Base-by-base conservation (phyloP, 192 early-diverging fungal species). In the Linnemannia exigua region DNA sequence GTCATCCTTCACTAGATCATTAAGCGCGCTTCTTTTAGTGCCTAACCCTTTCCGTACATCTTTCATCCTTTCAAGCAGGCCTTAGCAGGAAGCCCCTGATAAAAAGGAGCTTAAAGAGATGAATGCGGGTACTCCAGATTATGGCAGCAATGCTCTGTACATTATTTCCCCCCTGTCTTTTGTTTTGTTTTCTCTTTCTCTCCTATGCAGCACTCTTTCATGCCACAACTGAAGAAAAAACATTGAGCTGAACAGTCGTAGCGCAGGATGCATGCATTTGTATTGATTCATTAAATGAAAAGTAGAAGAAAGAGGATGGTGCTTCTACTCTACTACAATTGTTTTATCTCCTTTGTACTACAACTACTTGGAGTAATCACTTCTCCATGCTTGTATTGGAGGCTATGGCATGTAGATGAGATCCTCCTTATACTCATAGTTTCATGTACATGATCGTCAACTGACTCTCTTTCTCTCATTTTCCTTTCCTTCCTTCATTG, bases 1-100 rank as follows among this genome's bases (percentile, higher is more conserved):
- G 82, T 84, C 82, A 84, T 84, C 9, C 19, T n/a, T 15, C 25
- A 47, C 48, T 71, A 75, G 69, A 41, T 41, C 46, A 36, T 72
- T 33, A 25, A 31, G 48, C 8, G 2, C 38, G 16, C 67, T 22
- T 38, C 37, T 17, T 22, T 6, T 68, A 8, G 54, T 12, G 25
- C 5, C 25, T 22, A 2, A 28, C 22, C 2, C 25, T 61, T 28
- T 28, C 6, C 22, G 4, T 9, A 25, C 52, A 54, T 9, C 22
- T 14, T 48, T 48, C 17, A 16, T 25, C 25, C 58, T 31, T 63
- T 63, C 25, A 4, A 50, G 2, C 9, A 50, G 15, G 17, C 48
- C 44, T 8, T 54, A 25, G 25, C 4, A 63, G 25, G 12, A 6
- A 63, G 11, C 11, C 14, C 58, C 14, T 63, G 25, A 14, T 25